Conservation (phyloP, 768 basidiomycete species). For the Brasilioporus rufonigricans region DNA sequence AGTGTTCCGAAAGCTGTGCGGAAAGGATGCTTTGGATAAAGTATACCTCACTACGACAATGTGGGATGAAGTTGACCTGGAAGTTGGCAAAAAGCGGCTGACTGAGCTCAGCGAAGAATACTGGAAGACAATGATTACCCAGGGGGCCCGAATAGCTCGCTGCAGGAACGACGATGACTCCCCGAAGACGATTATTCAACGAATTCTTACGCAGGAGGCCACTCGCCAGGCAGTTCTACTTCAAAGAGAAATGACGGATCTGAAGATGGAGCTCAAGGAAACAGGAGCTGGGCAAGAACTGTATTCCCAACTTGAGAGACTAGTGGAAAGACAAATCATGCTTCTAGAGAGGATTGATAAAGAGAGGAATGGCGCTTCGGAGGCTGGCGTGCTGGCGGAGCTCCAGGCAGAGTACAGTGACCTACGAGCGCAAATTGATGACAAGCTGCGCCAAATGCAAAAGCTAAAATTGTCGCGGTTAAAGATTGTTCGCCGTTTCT, state of each 20-base stretch:
- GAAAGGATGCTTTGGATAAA: slow-evolving; percentile 29
- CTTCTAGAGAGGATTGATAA: slow-evolving; percentile 5
- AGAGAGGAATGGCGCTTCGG: slow-evolving; percentile 5
- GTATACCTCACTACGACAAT: too few relatives aligned
- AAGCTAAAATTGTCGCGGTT: slow-evolving; percentile 8
- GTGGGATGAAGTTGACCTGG: too few relatives aligned
- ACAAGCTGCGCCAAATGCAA: too few relatives aligned
- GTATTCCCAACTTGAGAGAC: too few relatives aligned
- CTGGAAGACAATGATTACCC: slow-evolving; percentile 11
- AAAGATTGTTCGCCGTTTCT: too few relatives aligned
- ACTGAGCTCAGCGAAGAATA: slow-evolving; percentile 5
- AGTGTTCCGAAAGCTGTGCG: slow-evolving; percentile 31
- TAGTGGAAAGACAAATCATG: slow-evolving; percentile 8
- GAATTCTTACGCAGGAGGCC: neutral
- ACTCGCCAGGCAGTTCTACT: neutral
- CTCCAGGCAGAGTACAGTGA: slow-evolving; percentile 10
- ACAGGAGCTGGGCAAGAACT: too few relatives aligned
- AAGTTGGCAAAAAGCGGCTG: slow-evolving; percentile 18
- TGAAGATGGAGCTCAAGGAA: too few relatives aligned
- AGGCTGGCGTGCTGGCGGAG: neutral
- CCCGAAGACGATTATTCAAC: too few relatives aligned
- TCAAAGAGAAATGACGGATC: too few relatives aligned
- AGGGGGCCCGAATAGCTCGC: too few relatives aligned
- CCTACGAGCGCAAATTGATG: slow-evolving; percentile 1
- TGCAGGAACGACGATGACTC: slow-evolving; percentile 11